phyloP scores from a whole-genome alignment of 129 eudicot genomes.

The Pittosporum tobira region DNA sequence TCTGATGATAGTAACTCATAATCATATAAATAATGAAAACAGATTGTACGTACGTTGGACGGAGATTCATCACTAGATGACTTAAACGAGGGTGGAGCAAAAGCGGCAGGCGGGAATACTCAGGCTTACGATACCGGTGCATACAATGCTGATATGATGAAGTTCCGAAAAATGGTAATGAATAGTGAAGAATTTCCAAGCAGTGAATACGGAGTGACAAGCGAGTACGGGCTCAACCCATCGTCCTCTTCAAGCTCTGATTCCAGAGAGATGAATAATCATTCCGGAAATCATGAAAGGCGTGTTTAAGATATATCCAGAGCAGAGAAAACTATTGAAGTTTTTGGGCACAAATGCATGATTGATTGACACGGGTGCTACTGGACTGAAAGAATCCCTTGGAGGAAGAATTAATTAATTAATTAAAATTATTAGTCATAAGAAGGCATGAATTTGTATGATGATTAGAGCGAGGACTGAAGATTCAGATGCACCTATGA shows the following conservation, averaged over 20 bases:
- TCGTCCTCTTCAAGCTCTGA: conserved; percentile 22
- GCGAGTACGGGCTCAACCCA: conserved; percentile 28
- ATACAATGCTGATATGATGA: conserved; percentile 59
- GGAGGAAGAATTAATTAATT: too few species aligned
- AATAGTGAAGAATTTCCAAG: conserved; percentile 28
- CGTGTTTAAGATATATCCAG: too few species aligned
- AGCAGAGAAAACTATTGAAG: too few species aligned
- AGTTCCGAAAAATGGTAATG: conserved; percentile 54
- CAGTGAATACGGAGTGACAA: conserved; percentile 24
- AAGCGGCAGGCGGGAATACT: conserved; percentile 3
- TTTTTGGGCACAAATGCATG: background rate
- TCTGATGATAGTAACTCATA: too few species aligned
- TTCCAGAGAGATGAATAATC: conserved; percentile 12
- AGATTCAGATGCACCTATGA: background rate
- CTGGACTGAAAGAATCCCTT: too few species aligned
- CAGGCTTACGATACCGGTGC: conserved; percentile 37
- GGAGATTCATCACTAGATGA: conserved; percentile 61
- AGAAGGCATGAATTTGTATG: too few species aligned
- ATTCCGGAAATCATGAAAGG: conserved; percentile 12
- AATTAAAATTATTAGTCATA: too few species aligned
- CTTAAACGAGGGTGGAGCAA: conserved; percentile 24
- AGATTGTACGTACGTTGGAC: conserved; percentile 62
- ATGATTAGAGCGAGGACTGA: too few species aligned
- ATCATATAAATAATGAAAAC: too few species aligned
- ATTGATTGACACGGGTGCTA: background rate